Base-by-base conservation (phyloP, 2,329 filamentous ascomycete genomes). In the Colletotrichum camelliae region DNA sequence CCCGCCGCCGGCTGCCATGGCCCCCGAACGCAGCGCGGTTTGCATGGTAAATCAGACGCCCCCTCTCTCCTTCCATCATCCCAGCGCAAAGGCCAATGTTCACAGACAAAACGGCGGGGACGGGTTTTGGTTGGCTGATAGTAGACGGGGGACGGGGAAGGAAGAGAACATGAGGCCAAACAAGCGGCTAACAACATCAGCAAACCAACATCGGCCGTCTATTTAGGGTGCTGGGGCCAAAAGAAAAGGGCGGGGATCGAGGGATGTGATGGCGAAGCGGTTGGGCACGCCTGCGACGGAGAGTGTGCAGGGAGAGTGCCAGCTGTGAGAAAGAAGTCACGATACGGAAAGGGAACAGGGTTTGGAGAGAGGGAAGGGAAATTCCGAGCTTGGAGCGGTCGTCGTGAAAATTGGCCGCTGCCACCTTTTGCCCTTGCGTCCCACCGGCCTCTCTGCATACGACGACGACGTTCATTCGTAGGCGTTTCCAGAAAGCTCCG, bases 301-400 rank as follows among this genome's bases (percentile, higher is more conserved):
- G 27, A 64, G 39, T 18, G 37, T 57, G 70, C 69, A 75, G 73
- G 73, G 69, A 64, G 57, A 48, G n/a, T 4, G 67, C 61, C 61
- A 33, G 67, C 24, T 16, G 21, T n/a, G n/a, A 55, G 24, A 1
- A 52, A 2, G 16, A 48, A 66, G 35, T 21, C 21, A 66, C 24
- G 21, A 31, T 33, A 62, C 16, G 29, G 15, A 35, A 48, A 10
- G 6, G n/a, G 43, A 48, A 48, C 43, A 48, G n/a, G 43, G 43
- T 21, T 48, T n/a, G 43, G n/a, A 21, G n/a, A n/a, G 39, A 43
- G 9, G 9, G 18, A 21, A 48, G 31, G 55, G n/a, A 0, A 29
- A 21, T 58, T 29, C 27, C 29, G 35, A 35, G 58, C n/a, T 61
- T 61, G 24, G 43, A 6, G 43, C n/a, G 43, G 43, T 48, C 43